Evolutionary conservation across 2,329 filamentous ascomycete species (phyloP), one percentile per base, ranked within the genome.

Genomic region (Cyphellophora europaea): DNA sequence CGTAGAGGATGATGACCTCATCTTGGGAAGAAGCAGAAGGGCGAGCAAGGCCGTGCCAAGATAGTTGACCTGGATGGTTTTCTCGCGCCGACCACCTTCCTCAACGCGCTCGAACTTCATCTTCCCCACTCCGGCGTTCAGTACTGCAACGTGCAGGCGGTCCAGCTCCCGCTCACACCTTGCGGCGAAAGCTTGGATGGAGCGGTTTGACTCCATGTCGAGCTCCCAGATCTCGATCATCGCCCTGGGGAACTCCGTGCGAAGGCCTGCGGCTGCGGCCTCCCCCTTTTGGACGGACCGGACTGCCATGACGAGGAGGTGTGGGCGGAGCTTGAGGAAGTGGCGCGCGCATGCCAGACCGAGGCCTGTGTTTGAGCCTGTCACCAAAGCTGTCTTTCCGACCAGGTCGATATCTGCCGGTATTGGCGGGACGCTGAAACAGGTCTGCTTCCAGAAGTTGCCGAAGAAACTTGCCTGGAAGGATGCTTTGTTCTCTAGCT

Each of bases 31-130:
- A 11, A 55, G 35, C 11, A 49, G 42, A 3, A 50, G 39, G 5
- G 50, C 21, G 6, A 55, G 40, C 3, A 55, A n/a, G 34, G 30
- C n/a, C 42, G 45, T 28, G 48, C 36, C 19, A 36, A 50, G 3
- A 45, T 53, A 32, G 44, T 52, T 56, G 16, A 54, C 56, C 37
- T 67, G 64, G 13, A 67, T 38, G 11, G 49, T 53, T 11, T 54
- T 49, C 40, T 67, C 61, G 36, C 65, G 58, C 3, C 62, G n/a
- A n/a, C n/a, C n/a, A n/a, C n/a, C 10, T n/a, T 6, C 10, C 13
- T 34, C 19, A 18, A 27, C 27, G 11, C 6, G n/a, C 6, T 32
- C 18, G 15, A 34, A 32, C n/a, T 32, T 16, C 5, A 32, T 21
- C 13, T n/a, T n/a, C n/a, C n/a, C n/a, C n/a, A 32, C 15, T 16